phyloP scores from a whole-genome alignment of 2,329 filamentous ascomycete genomes.

The Verticillium nonalfalfae region DNA sequence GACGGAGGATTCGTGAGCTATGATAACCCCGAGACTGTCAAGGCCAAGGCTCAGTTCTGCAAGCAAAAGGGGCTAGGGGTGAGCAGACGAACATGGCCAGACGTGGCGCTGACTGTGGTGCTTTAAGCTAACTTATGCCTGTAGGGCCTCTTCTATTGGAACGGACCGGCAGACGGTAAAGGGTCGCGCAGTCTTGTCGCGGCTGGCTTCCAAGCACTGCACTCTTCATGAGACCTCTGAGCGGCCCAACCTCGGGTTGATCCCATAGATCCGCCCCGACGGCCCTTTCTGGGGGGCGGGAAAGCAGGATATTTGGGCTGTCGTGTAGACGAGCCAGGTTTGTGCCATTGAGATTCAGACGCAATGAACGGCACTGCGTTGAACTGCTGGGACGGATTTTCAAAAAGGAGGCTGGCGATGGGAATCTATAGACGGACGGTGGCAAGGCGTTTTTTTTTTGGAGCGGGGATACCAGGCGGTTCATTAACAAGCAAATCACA shows the following conservation, averaged over 20 bases:
- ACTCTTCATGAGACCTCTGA: slow-evolving; percentile 37
- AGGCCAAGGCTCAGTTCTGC: slow-evolving; percentile 68
- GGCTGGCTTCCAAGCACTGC: slow-evolving; percentile 52
- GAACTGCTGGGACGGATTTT: not conserved
- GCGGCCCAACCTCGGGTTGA: not conserved
- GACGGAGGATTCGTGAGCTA: slow-evolving; percentile 77
- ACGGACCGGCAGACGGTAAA: slow-evolving; percentile 63
- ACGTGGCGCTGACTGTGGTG: not conserved
- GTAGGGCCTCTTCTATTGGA: slow-evolving; percentile 78
- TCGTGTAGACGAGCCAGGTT: not conserved
- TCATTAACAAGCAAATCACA: not conserved
- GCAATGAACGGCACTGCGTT: not conserved
- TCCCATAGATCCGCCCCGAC: not conserved
- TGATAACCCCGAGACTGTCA: slow-evolving; percentile 71
- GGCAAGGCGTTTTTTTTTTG: not conserved
- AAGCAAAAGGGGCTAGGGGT: slow-evolving; percentile 63
- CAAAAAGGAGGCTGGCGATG: not conserved
- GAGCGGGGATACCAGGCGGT: not conserved
- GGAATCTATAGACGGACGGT: not conserved
- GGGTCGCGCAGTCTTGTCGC: slow-evolving; percentile 51
- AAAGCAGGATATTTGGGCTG: not conserved
- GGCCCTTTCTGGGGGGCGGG: too few species aligned
- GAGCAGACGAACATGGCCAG: slow-evolving; percentile 18
- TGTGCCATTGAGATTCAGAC: not conserved
- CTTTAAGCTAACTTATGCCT: slow-evolving; percentile 2